Evolutionary conservation across 2,329 filamentous ascomycete genomes (phyloP).

Genomic region (Pyrenophora graminea): DNA sequence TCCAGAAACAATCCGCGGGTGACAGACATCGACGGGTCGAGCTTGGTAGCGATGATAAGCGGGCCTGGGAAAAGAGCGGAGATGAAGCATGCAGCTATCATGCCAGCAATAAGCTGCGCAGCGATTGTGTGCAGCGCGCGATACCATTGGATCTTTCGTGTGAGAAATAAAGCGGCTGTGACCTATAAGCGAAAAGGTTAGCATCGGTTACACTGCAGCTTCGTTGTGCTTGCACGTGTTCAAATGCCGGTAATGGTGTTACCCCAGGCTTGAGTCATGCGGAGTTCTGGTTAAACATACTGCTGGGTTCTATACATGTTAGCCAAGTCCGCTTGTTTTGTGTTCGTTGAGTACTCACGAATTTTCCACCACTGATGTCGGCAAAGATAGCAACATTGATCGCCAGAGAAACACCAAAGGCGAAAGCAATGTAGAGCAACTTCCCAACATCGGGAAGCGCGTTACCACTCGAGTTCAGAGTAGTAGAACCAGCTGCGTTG

Average conservation of each 20-base stretch:
- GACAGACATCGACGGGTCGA: constrained; percentile 29
- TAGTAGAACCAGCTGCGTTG: constrained; percentile 41
- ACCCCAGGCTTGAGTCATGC: constrained; percentile 27
- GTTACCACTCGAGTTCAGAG: constrained; percentile 24
- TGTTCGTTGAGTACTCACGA: constrained; percentile 26
- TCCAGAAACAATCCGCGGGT: constrained; percentile 35
- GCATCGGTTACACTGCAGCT: not conserved
- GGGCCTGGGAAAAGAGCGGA: constrained; percentile 36
- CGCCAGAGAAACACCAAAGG: constrained; percentile 41
- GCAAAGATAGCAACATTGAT: constrained; percentile 46
- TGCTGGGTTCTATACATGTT: constrained; percentile 5
- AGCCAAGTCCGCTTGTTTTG: not conserved
- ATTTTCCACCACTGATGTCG: constrained; percentile 41
- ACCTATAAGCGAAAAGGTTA: constrained; percentile 22
- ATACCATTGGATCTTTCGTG: constrained; percentile 27
- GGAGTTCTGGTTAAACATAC: constrained; percentile 30
- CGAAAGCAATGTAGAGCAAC: constrained; percentile 44
- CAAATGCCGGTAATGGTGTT: not conserved
- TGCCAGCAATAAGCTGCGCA: constrained; percentile 36
- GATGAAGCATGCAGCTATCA: constrained; percentile 38
- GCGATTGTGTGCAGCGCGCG: constrained; percentile 31
- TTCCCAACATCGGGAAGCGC: constrained; percentile 24
- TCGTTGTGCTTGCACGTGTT: not conserved
- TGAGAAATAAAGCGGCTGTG: constrained; percentile 28
- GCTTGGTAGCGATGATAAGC: constrained; percentile 29